Conservation (phyloP, 495 filamentous ascomycete species). For the Annulohypoxylon maeteangense region DNA sequence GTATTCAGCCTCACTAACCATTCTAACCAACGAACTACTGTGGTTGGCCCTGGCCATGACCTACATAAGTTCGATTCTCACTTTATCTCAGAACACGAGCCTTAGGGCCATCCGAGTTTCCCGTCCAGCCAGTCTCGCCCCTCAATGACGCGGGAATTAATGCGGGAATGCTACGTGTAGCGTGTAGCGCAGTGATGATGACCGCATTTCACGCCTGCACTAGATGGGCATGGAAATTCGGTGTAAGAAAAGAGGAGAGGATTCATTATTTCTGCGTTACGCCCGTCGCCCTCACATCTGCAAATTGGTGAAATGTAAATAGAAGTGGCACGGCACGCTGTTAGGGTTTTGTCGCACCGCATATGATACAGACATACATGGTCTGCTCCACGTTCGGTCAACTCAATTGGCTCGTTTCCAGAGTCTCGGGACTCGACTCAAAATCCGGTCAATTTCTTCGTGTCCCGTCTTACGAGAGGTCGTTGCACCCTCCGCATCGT, state of each 20-base stretch:
- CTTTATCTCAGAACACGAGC: conserved; percentile 36
- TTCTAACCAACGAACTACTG: conserved; percentile 11
- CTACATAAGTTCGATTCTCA: conserved; percentile 13
- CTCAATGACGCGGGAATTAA: conserved; percentile 16
- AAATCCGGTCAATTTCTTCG: conserved; percentile 34
- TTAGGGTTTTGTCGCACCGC: conserved; percentile 24
- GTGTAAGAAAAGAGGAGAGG: conserved; percentile 21
- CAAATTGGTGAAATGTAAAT: conserved; percentile 23
- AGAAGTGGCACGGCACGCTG: conserved; percentile 11
- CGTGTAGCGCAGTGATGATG: conserved; percentile 9
- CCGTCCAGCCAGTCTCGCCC: conserved; percentile 11
- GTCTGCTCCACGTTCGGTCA: conserved; percentile 2
- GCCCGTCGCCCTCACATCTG: not conserved
- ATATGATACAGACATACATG: conserved; percentile 21
- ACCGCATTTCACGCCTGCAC: not conserved
- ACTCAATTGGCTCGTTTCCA: conserved; percentile 34
- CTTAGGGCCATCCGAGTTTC: conserved; percentile 4
- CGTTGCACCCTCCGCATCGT: conserved; percentile 19
- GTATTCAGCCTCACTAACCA: conserved; percentile 37
- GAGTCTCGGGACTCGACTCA: conserved; percentile 26
- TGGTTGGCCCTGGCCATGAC: conserved; percentile 9
- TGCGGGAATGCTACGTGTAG: conserved; percentile 20
- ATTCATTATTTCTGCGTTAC: not conserved
- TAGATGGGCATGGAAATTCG: conserved; percentile 15
- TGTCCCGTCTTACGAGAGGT: conserved; percentile 15